phyloP scores from a whole-genome alignment of 83 land plant species.

The Diphasiastrum complanatum region DNA sequence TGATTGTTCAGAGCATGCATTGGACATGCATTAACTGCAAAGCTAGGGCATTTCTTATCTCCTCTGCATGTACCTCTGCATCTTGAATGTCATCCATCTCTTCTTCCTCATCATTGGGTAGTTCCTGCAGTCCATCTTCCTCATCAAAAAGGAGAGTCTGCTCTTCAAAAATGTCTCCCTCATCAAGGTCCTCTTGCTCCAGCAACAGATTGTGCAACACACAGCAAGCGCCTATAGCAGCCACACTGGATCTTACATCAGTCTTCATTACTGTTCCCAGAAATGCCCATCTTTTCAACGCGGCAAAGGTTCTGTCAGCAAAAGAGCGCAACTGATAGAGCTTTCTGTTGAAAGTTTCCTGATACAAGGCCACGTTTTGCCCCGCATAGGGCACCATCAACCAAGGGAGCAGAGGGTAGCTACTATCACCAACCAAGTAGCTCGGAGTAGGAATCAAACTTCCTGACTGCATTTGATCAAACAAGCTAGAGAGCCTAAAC shows the following conservation, averaged over 20 bases:
- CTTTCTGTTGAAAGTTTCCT: slow-evolving; percentile 46
- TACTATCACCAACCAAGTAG: slow-evolving; percentile 48
- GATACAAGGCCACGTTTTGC: slow-evolving; percentile 15
- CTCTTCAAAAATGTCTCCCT: no score
- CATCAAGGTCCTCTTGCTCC: slow-evolving; percentile 33
- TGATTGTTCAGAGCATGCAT: no score
- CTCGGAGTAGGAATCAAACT: slow-evolving; percentile 27
- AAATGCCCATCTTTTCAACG: slow-evolving; percentile 65
- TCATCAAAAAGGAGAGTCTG: no score
- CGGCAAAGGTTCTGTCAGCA: slow-evolving; percentile 26
- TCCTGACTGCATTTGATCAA: slow-evolving; percentile 35
- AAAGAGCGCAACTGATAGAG: slow-evolving; percentile 22
- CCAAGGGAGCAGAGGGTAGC: slow-evolving; percentile 57
- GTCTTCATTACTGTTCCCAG: slow-evolving; percentile 40
- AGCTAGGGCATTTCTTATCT: no score
- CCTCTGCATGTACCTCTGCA: no score
- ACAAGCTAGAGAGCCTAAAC: slow-evolving; percentile 44
- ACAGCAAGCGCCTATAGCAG: slow-evolving; percentile 53
- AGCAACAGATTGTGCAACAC: slow-evolving; percentile 63
- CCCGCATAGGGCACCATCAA: slow-evolving; percentile 50
- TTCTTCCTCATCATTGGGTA: no score
- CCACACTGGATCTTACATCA: slow-evolving; percentile 45
- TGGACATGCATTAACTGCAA: no score
- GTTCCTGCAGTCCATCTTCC: no score
- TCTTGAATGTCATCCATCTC: no score